These are phyloP conservation scores for Dispira simplex DNA, from an alignment of 192 early-diverging fungal species.

Conservation along the genomic window DNA sequence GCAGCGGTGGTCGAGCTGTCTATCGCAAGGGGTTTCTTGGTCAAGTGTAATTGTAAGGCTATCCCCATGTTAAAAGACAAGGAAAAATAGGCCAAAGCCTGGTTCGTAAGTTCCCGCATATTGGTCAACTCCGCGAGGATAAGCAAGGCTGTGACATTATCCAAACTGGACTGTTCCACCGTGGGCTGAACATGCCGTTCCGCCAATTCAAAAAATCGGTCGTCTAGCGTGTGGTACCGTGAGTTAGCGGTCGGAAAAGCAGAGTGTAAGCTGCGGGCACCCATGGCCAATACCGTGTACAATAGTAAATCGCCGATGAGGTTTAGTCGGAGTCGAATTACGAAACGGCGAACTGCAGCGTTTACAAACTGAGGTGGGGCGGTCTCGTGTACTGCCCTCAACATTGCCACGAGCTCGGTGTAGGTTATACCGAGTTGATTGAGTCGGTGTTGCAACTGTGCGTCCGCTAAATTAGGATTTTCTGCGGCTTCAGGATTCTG, in stretches of 20 bases:
- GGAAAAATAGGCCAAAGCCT: background rate
- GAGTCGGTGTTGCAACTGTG: background rate
- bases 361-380: background rate
- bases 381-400: background rate
- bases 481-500: background rate
- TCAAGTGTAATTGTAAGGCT: background rate
- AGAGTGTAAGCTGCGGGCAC: background rate
- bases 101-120: background rate
- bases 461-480: background rate
- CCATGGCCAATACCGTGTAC: background rate
- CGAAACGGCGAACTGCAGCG: background rate
- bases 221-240: background rate
- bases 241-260: background rate
- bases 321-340: background rate
- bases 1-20: background rate
- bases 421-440: background rate
- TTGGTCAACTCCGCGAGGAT: background rate
- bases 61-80: background rate
- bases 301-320: background rate
- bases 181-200: background rate
- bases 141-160: background rate
- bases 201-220: no score
- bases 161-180: background rate
- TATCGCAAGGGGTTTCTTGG: no score
- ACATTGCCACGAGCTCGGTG: background rate